phyloP scores from a whole-genome alignment of 106 monocot genomes.

The Agapanthus africanus region DNA sequence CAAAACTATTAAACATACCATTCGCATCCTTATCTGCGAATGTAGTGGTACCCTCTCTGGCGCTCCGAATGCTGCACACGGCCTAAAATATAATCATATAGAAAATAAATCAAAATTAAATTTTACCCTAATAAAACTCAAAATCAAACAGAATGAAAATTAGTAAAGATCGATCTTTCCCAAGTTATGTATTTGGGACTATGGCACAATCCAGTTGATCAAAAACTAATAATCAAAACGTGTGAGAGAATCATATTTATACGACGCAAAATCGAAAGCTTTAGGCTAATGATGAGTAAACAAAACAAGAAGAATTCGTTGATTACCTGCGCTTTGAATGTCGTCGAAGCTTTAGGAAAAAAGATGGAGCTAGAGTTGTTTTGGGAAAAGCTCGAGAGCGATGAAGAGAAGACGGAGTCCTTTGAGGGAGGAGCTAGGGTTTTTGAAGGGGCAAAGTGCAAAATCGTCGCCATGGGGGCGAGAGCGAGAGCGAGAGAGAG shows the following conservation, averaged over 20 bases:
- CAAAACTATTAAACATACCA: conserved; percentile 3
- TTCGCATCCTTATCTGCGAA: neutral
- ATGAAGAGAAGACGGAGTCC: neutral
- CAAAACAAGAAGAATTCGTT: neutral
- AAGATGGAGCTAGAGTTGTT: conserved; percentile 6
- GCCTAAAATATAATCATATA: neutral
- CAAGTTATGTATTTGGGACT: neutral
- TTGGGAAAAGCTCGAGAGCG: neutral
- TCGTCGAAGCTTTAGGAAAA: conserved; percentile 1
- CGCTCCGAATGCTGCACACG: neutral
- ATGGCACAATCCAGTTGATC: neutral
- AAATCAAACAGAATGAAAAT: neutral
- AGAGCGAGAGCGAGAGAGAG: no score
- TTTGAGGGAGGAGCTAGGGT: conserved; percentile 2
- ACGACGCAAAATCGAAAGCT: neutral
- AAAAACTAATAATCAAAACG: neutral
- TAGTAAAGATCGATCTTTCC: neutral
- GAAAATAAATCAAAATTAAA: neutral
- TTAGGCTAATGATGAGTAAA: neutral
- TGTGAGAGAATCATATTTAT: neutral
- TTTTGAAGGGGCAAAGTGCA: conserved; percentile 6
- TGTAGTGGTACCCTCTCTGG: conserved; percentile 6
- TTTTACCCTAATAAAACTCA: neutral
- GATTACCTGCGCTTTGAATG: conserved; percentile 5
- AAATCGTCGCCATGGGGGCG: conserved; percentile 6